Base-by-base conservation (phyloP, 2,329 filamentous ascomycete genomes). In the Fusarium sp. region DNA sequence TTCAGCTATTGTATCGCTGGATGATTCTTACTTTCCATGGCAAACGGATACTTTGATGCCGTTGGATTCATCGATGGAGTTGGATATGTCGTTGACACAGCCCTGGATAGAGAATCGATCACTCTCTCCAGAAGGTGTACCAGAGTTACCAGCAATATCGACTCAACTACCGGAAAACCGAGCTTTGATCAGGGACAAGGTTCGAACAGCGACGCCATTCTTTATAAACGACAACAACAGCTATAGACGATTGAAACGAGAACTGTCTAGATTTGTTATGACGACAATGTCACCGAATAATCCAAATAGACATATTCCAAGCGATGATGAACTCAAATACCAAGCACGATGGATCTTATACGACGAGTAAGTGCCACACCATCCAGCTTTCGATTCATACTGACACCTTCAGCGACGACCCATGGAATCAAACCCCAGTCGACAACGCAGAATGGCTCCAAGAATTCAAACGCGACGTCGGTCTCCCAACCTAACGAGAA, bases 381-480 rank as follows among this genome's bases (percentile, higher is more conserved):
- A 29, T 2, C 3, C 10, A 1, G 5, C 15, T 16, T 30, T 14
- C 18, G 14, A 2, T 46, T 25, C 24, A 15, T 30, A 18, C 70
- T 72, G 30, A 63, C 49, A 27, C 1, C 4, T 27, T n/a, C 1
- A 72, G 70, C 7, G 70, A 72, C 32, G 70, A 72, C 18, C 70
- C 70, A 22, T 72, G 72, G 72, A 74, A 74, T 20, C 70, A 73
- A 44, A 74, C 72, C 11, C 66, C 72, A 2, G 72, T 73, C 1
- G 72, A 74, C 6, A 74, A 74, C 15, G 60, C 59, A 15, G 63
- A 74, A 45, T 74, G 72, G 72, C 14, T 74, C 7, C 64, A 56
- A 16, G 63, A 69, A 29, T 74, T 74, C 12, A 74, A 74, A 9
- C n/a, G 70, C 10, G 72, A 74, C 5, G 60, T 74, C 4, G 72